Conservation (phyloP, 345 rosid species). For the Acer saccharum region DNA sequence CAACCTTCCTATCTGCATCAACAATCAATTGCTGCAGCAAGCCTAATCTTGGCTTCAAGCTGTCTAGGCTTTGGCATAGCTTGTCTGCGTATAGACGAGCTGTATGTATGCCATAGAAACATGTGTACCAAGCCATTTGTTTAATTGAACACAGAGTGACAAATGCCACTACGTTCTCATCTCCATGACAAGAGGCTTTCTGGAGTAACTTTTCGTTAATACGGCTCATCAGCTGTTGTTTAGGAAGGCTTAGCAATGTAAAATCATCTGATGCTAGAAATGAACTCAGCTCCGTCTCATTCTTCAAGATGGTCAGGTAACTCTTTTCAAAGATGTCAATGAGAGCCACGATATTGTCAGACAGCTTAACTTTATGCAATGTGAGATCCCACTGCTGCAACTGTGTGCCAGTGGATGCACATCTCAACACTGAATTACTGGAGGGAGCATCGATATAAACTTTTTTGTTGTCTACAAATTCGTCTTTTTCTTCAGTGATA, state of each 20-base stretch:
- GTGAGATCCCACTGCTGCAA: constrained; percentile 38
- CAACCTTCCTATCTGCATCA: constrained; percentile 36
- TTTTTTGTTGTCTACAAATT: constrained; percentile 30
- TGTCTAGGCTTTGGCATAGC: constrained; percentile 43
- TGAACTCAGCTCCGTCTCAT: constrained; percentile 46
- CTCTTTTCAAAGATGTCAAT: constrained; percentile 45
- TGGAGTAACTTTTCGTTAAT: constrained; percentile 38
- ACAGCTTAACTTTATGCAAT: constrained; percentile 42
- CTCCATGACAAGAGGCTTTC: constrained; percentile 31
- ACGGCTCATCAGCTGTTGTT: constrained; percentile 48
- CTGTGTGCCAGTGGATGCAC: constrained; percentile 27
- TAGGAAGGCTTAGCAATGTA: constrained; percentile 52
- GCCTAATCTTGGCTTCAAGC: constrained; percentile 47
- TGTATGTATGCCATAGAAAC: constrained; percentile 58
- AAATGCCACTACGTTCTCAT: constrained; percentile 43
- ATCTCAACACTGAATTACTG: constrained; percentile 26
- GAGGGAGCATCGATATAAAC: constrained; percentile 26
- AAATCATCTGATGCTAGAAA: constrained; percentile 36
- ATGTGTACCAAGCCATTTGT: constrained; percentile 62
- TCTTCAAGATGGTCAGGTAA: constrained; percentile 51
- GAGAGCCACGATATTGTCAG: constrained; percentile 45
- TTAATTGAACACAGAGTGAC: constrained; percentile 52
- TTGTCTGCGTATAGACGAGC: constrained; percentile 46
- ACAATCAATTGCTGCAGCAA: constrained; percentile 41
- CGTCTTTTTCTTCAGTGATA: constrained; percentile 38